Evolutionary conservation across 2,329 filamentous ascomycete species (phyloP).

Genomic region (Fusarium torreyae): DNA sequence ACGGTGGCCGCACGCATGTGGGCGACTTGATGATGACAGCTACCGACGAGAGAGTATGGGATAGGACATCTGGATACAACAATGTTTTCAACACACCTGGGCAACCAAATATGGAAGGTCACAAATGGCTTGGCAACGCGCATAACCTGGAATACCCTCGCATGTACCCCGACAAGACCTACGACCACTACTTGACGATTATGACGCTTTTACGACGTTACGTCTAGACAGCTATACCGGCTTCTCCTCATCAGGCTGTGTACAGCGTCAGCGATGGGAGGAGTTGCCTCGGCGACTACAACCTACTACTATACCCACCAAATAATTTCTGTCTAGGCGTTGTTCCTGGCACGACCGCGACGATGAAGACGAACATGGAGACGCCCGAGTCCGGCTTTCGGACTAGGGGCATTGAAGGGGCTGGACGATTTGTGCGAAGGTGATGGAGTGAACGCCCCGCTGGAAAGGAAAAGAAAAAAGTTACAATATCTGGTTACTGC

Average conservation of each 20-base stretch:
- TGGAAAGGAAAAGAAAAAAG: conserved; percentile 52
- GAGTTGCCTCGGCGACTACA: conserved; percentile 56
- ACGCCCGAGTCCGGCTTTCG: conserved; percentile 40
- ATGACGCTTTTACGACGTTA: conserved; percentile 64
- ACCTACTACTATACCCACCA: conserved; percentile 59
- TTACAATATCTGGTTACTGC: conserved; percentile 44
- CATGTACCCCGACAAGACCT: conserved; percentile 54
- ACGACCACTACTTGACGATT: conserved; percentile 61
- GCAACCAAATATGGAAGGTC: conserved; percentile 57
- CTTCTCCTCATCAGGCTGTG: conserved; percentile 53
- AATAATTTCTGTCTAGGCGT: conserved; percentile 58
- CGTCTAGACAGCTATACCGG: conserved; percentile 62
- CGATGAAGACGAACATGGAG: conserved; percentile 49
- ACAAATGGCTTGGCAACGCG: conserved; percentile 51
- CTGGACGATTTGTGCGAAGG: conserved; percentile 38
- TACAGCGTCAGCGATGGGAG: conserved; percentile 51
- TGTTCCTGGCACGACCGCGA: conserved; percentile 54
- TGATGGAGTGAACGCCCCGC: conserved; percentile 31
- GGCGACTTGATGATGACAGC: conserved; percentile 58
- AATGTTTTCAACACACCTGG: conserved; percentile 58
- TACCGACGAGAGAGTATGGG: conserved; percentile 57
- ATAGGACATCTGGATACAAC: conserved; percentile 59
- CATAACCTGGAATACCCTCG: conserved; percentile 51
- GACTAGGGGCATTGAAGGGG: conserved; percentile 36
- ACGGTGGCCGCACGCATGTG: conserved; percentile 29